Evolutionary conservation across 805 yeast genomes (phyloP), one percentile per base, ranked within the genome.

Genomic region (Candida golubevii): DNA sequence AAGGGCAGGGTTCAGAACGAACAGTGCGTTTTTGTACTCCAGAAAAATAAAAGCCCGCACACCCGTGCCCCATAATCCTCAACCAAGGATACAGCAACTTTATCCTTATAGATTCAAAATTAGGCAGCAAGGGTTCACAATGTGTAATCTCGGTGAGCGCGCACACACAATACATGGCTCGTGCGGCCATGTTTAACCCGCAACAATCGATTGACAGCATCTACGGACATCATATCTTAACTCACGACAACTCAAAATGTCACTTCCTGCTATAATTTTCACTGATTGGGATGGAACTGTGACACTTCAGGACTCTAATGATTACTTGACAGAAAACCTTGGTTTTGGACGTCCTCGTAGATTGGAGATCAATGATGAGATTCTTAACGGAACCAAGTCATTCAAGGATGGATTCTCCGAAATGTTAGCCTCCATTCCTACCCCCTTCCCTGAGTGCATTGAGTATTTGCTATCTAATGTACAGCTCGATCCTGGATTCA

Each of bases 221-320:
- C 23, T 18, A 18, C 23, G 23, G 23, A 18, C 23, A 18, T 18
- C 23, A 18, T 5, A 18, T 18, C 23, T 18, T 18, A 5, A 18
- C 23, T 5, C 23, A 18, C 23, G 23, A 18, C 23, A 18, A 3
- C 23, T 35, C 41, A 28, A 48, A 26, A 34, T 53, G 57, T 23
- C 64, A 36, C 62, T 65, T 26, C 67, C 66, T 39, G 91, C 95
- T 38, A 88, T 93, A 58, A 85, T 93, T 35, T 93, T 93, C 72
- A 86, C 97, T 35, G 99, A 93, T 65, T 93, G 95, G 80, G 99
- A 93, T 63, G 99, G 99, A 27, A 93, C 99, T 2, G 93, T 93
- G 51, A 93, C 99, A 10, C 70, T 86, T 47, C 95, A 91, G 63
- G 99, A 93, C 64, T 86, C 96, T 47, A 93, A 93, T 63, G 98